Evolutionary conservation across 306 rosid species (phyloP).

Genomic region (Medicago arabica): DNA sequence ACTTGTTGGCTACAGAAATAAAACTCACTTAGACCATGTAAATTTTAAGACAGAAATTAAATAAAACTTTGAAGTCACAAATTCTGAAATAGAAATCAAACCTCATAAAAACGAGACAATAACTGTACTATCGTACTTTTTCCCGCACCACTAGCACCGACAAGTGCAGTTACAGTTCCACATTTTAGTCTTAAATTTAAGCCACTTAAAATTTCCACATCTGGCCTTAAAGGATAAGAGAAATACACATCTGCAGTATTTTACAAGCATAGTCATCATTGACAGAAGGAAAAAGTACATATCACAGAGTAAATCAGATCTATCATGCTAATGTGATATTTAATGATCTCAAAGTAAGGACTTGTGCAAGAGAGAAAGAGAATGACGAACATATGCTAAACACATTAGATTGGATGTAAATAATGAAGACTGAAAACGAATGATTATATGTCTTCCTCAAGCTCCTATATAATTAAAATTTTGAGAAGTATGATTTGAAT

Average conservation of each 20-base stretch:
- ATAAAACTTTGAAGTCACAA: constrained; percentile 30
- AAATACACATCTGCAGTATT: constrained; percentile 75
- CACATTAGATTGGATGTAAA: no score
- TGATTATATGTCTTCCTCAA: no score
- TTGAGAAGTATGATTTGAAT: neutral
- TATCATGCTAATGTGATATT: neutral
- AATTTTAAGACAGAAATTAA: constrained; percentile 33
- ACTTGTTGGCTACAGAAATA: constrained; percentile 68
- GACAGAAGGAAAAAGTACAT: constrained; percentile 23
- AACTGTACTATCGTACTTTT: constrained; percentile 95
- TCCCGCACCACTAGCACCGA: constrained; percentile 93
- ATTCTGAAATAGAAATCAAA: constrained; percentile 45
- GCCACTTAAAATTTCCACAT: constrained; percentile 66
- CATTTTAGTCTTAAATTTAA: constrained; percentile 74
- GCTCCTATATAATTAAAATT: neutral
- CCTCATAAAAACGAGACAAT: constrained; percentile 96
- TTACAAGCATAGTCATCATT: constrained; percentile 32
- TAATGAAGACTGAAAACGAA: no score
- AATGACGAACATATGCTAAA: no score
- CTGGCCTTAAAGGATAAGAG: constrained; percentile 94
- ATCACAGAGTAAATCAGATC: neutral
- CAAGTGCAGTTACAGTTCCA: constrained; percentile 93
- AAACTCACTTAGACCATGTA: constrained; percentile 31
- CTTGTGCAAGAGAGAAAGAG: neutral
- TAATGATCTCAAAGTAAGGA: neutral